These are phyloP conservation scores for Cutaneotrichosporon sp. DNA, from an alignment of 1,284 basidiomycete genomes.

Conservation along the genomic window DNA sequence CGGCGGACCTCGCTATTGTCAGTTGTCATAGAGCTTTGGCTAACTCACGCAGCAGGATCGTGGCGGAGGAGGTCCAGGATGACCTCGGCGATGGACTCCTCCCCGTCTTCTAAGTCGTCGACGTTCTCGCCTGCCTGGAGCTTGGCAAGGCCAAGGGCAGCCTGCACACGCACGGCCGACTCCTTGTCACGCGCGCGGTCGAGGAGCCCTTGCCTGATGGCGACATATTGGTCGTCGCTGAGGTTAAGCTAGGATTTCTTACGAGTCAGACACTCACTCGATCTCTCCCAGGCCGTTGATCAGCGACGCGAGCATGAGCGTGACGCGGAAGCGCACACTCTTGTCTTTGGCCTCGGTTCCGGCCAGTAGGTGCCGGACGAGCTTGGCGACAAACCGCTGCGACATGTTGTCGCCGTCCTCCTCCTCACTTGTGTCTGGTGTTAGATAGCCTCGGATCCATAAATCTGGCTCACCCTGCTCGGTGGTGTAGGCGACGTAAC, in stretches of 20 bases:
- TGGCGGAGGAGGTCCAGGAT: slow-evolving; percentile 71
- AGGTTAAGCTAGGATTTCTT: background rate
- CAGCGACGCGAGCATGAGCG: slow-evolving; percentile 76
- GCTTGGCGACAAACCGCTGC: slow-evolving; percentile 69
- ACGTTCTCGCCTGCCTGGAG: slow-evolving; percentile 74
- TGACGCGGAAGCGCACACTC: slow-evolving; percentile 74
- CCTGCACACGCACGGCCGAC: slow-evolving; percentile 74
- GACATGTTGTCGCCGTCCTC: slow-evolving; percentile 70
- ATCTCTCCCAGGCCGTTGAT: slow-evolving; percentile 77
- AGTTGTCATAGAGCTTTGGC: background rate
- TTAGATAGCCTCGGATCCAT: slow-evolving; percentile 20
- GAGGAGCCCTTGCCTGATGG: slow-evolving; percentile 68
- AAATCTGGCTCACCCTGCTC: slow-evolving; percentile 64
- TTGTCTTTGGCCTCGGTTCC: slow-evolving; percentile 91
- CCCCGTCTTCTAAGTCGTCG: slow-evolving; percentile 64
- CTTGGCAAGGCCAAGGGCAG: slow-evolving; percentile 79
- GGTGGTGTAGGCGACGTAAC: slow-evolving; percentile 75
- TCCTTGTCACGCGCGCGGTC: slow-evolving; percentile 85
- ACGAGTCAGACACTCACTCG: slow-evolving; percentile 61
- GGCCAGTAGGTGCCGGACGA: slow-evolving; percentile 74
- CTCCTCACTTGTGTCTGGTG: slow-evolving; percentile 55
- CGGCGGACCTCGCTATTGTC: slow-evolving; percentile 80
- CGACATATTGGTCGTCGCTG: slow-evolving; percentile 77
- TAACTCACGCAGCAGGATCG: slow-evolving; percentile 74
- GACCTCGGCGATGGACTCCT: slow-evolving; percentile 65